A percentile compares a stretch with the other conserved stretches of the same genome.
Conservation (phyloP, 768 basidiomycete genomes). For the Tephrocybe sp. region DNA sequence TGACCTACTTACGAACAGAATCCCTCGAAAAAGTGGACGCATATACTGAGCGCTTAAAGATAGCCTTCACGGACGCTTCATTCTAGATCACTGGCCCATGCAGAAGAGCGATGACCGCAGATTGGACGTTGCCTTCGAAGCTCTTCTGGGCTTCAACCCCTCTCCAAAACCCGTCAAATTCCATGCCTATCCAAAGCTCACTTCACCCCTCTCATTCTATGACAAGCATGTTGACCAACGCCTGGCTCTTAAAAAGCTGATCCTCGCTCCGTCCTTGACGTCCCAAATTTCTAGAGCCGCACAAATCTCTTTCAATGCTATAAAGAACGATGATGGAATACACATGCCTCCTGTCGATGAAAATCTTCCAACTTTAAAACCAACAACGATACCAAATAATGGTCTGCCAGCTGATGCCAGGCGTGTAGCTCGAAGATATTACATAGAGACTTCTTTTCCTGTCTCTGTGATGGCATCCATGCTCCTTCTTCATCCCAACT, state of each 20-base stretch:
- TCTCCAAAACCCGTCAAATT: neutral
- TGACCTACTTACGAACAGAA: too few species aligned
- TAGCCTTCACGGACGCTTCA: too few species aligned
- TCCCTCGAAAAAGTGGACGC: too few species aligned
- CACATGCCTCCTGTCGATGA: too few species aligned
- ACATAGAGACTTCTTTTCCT: neutral
- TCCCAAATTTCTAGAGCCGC: neutral
- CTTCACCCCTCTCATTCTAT: conserved; percentile 1
- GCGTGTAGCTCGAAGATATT: neutral
- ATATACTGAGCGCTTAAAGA: too few species aligned
- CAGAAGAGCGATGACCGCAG: too few species aligned
- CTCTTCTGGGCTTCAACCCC: neutral
- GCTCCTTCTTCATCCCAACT: neutral
- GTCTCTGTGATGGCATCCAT: neutral
- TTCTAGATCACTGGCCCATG: too few species aligned
- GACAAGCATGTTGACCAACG: conserved; percentile 8
- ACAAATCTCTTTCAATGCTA: too few species aligned
- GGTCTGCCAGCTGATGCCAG: neutral
- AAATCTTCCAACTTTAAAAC: too few species aligned
- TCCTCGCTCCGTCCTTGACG: neutral
- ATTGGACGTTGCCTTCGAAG: neutral
- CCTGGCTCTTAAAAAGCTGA: neutral
- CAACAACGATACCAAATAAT: neutral
- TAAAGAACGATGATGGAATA: too few species aligned
- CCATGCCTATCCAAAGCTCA: neutral